A percentile compares a stretch with the other conserved stretches of the same genome.
These are phyloP conservation scores for Sarocladiaceae sp. DNA, from an alignment of 2,329 filamentous ascomycete genomes.

Conservation along the genomic window DNA sequence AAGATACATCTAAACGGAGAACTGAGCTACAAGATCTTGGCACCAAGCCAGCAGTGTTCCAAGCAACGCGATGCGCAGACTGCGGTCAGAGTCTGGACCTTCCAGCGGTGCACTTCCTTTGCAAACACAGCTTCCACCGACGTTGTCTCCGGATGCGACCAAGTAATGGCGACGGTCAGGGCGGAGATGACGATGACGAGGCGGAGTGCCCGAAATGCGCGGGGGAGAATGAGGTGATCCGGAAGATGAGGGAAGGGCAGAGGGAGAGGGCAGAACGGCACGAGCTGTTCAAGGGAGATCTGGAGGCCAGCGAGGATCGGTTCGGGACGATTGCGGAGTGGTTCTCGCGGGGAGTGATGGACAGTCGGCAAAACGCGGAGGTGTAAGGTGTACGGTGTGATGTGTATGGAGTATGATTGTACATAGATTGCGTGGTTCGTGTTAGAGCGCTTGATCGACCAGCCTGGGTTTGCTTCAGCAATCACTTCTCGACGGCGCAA, in stretches of 20 bases:
- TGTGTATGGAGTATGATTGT: no score
- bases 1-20: conserved; percentile 75
- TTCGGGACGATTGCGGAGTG: conserved; percentile 92
- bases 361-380: conserved; percentile 30
- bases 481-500: no score
- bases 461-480: no score
- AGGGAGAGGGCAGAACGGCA: conserved; percentile 80
- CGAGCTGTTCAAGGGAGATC: conserved; percentile 78
- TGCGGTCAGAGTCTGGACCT: conserved; percentile 76
- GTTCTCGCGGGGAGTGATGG: conserved; percentile 91
- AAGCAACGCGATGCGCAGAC: conserved; percentile 78
- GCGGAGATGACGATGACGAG: conserved; percentile 40
- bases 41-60: conserved; percentile 80
- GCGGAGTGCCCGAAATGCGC: conserved; percentile 84
- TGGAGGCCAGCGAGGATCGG: conserved; percentile 70
- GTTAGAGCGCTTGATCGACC: no score
- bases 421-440: no score
- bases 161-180: conserved; percentile 22
- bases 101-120: conserved; percentile 90
- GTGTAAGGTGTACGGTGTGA: no score
- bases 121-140: conserved; percentile 95
- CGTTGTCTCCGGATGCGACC: conserved; percentile 56
- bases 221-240: conserved; percentile 77
- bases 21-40: conserved; percentile 71
- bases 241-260: conserved; percentile 79